Evolutionary conservation across 768 basidiomycete genomes (phyloP).

Genomic region (Boletus pseudopeckii): DNA sequence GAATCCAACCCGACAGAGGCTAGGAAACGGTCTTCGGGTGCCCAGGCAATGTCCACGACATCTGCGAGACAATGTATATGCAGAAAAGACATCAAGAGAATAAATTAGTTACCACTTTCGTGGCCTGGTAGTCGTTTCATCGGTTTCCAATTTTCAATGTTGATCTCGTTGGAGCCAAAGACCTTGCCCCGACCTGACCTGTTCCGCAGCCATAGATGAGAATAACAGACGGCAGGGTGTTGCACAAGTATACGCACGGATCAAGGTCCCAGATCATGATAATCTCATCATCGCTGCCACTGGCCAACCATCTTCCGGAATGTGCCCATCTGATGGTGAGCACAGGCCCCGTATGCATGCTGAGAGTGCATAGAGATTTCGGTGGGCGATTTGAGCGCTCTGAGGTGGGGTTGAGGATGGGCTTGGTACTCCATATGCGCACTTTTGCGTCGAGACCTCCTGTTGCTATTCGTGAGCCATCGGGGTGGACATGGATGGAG

Average conservation of each 20-base stretch:
- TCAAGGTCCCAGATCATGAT: constrained; percentile 98
- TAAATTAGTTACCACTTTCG: constrained; percentile 69
- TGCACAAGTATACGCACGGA: constrained; percentile 55
- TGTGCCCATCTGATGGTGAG: constrained; percentile 91
- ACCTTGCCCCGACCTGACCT: constrained; percentile 82
- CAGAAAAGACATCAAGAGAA: neutral
- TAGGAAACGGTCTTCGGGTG: constrained; percentile 85
- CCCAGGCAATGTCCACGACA: constrained; percentile 95
- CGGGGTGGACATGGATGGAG: constrained; percentile 91
- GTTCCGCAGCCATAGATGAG: constrained; percentile 9
- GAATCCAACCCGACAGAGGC: constrained; percentile 95
- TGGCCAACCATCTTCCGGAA: constrained; percentile 90
- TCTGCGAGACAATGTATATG: constrained; percentile 46
- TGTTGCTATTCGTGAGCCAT: constrained; percentile 95
- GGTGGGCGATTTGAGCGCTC: constrained; percentile 70
- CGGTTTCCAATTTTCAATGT: constrained; percentile 97
- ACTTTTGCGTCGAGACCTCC: constrained; percentile 95
- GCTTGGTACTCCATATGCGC: constrained; percentile 95
- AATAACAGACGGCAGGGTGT: neutral
- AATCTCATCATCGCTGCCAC: constrained; percentile 93
- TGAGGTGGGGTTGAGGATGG: constrained; percentile 76
- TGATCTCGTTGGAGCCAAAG: constrained; percentile 94
- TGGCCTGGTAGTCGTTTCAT: constrained; percentile 89
- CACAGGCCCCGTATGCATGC: constrained; percentile 93
- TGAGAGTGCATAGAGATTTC: constrained; percentile 85